phyloP scores from a whole-genome alignment of 352 stramenopile genomes.

The Pythium plurisporium region DNA sequence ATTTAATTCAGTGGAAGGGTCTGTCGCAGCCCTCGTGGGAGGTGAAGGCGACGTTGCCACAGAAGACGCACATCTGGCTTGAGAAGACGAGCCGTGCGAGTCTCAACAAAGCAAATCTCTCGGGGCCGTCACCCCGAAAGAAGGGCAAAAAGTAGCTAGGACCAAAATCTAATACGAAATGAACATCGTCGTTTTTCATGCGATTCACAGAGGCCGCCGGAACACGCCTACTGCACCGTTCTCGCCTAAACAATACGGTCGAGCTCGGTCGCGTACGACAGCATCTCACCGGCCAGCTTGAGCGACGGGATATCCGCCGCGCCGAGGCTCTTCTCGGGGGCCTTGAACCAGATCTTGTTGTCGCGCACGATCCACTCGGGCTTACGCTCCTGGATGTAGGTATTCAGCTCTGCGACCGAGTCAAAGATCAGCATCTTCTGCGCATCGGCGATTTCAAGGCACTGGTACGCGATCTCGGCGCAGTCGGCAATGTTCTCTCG shows the following conservation, averaged over 20 bases:
- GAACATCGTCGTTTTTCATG: conserved; percentile 4
- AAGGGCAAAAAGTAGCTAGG: conserved; percentile 18
- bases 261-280: conserved; percentile 95
- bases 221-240: too few relatives aligned
- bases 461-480: conserved; percentile 92
- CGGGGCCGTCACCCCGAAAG: conserved; percentile 15
- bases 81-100: conserved; percentile 52
- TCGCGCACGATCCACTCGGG: conserved; percentile 90
- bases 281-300: conserved; percentile 92
- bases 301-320: conserved; percentile 92
- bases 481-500: conserved; percentile 95
- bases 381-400: conserved; percentile 87
- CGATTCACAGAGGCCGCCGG: too few relatives aligned
- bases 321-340: conserved; percentile 77
- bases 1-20: conserved; percentile 66
- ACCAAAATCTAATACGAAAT: not conserved
- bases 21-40: conserved; percentile 49
- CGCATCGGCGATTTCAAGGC: conserved; percentile 79
- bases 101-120: not conserved
- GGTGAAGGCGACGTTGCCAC: conserved; percentile 41
- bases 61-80: conserved; percentile 56
- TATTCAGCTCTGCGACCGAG: conserved; percentile 64
- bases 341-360: conserved; percentile 88
- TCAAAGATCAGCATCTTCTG: conserved; percentile 94
- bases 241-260: conserved; percentile 85